These are phyloP conservation scores for Periconia sp. DNA, from an alignment of 2,329 filamentous ascomycete genomes.

Conservation along the genomic window DNA sequence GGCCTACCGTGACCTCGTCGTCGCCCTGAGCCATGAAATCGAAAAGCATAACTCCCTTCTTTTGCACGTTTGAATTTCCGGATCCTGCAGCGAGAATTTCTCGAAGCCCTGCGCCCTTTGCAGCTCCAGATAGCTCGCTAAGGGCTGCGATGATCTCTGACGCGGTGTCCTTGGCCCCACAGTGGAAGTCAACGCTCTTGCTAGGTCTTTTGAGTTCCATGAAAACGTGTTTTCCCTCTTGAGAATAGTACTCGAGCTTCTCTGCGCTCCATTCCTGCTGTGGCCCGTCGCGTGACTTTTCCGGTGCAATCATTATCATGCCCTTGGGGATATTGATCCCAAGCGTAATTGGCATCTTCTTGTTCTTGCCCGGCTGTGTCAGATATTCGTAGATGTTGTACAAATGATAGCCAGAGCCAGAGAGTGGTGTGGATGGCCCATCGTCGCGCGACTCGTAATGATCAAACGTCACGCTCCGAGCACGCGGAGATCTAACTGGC, in stretches of 20 bases:
- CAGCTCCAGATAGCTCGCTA: constrained; percentile 86
- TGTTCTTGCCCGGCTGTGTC: constrained; percentile 93
- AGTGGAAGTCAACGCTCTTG: constrained; percentile 96
- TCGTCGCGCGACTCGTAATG: constrained; percentile 53
- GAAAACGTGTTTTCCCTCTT: constrained; percentile 98
- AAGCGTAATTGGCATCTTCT: constrained; percentile 97
- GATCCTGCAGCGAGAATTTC: constrained; percentile 85
- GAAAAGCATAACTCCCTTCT: constrained; percentile 86
- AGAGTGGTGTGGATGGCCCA: constrained; percentile 45
- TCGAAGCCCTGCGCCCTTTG: constrained; percentile 79
- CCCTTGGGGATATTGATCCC: constrained; percentile 92
- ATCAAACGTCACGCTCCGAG: constrained; percentile 44
- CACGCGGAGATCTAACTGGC: constrained; percentile 45
- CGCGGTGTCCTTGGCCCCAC: constrained; percentile 94
- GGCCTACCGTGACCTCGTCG: constrained; percentile 90
- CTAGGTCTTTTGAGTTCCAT: constrained; percentile 89
- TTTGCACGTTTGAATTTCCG: constrained; percentile 65
- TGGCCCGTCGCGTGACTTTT: constrained; percentile 80
- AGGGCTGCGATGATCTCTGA: constrained; percentile 89
- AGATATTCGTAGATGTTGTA: constrained; percentile 99
- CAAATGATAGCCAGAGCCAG: constrained; percentile 85
- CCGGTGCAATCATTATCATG: constrained; percentile 87
- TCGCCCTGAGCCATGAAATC: constrained; percentile 97
- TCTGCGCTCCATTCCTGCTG: constrained; percentile 94
- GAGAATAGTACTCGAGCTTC: constrained; percentile 95